Conservation (phyloP, 2,329 filamentous ascomycete genomes). For the Cladophialophora carrionii region DNA sequence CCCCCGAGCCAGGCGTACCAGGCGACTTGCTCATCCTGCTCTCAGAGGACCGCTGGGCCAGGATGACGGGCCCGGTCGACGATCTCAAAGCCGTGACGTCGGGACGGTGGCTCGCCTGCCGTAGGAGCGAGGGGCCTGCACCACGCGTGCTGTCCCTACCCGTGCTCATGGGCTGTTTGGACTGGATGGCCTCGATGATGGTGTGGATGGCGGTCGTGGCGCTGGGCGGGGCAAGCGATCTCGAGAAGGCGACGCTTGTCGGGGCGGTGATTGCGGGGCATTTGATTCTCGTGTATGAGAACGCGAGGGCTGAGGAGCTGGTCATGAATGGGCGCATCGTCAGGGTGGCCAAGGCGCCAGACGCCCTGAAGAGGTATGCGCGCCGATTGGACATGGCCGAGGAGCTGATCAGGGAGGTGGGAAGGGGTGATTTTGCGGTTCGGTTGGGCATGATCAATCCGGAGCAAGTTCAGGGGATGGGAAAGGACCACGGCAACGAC, state of each 20-base stretch:
- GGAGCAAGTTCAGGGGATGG: conserved; percentile 7
- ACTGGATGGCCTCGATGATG: conserved; percentile 55
- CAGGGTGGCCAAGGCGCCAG: conserved; percentile 28
- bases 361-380: conserved; percentile 40
- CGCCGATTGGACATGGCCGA: conserved; percentile 46
- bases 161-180: conserved; percentile 46
- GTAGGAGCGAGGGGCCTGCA: conserved; percentile 47
- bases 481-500: background rate
- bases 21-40: conserved; percentile 60
- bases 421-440: conserved; percentile 45
- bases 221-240: conserved; percentile 59
- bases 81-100: conserved; percentile 65
- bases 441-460: conserved; percentile 45
- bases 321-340: conserved; percentile 56
- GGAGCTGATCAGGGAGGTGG: conserved; percentile 46
- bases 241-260: conserved; percentile 58
- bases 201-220: conserved; percentile 62
- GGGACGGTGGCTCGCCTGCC: conserved; percentile 57
- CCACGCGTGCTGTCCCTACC: too few species aligned
- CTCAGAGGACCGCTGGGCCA: conserved; percentile 56
- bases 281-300: conserved; percentile 59
- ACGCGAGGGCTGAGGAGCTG: conserved; percentile 54
- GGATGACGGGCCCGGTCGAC: conserved; percentile 57
- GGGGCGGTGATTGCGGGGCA: conserved; percentile 58
- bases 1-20: conserved; percentile 43